phyloP scores from a whole-genome alignment of 2,329 filamentous ascomycete species.

The Lasiodiplodia hormozganensis region DNA sequence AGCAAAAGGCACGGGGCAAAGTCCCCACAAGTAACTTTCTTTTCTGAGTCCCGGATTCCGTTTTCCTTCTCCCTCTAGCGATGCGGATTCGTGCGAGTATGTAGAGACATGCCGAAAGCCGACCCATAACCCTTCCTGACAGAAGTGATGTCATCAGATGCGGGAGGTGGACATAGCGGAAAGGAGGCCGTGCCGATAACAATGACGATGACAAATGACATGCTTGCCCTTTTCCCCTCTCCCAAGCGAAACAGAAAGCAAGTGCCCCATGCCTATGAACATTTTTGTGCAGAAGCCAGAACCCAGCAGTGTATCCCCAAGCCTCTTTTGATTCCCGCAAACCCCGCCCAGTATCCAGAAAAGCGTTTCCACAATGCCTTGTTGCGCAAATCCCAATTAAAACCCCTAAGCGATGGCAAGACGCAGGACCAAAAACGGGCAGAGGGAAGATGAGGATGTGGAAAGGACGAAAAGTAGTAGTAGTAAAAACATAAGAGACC shows the following conservation, averaged over 20 bases:
- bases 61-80: slow-evolving; percentile 1
- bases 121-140: background rate
- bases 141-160: slow-evolving; percentile 1
- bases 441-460: background rate
- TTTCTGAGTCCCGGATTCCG: slow-evolving; percentile 2
- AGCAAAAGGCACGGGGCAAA: background rate
- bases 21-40: background rate
- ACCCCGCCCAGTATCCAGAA: background rate
- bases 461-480: background rate
- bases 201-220: background rate
- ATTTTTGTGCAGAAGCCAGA: slow-evolving; percentile 19
- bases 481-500: background rate
- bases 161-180: background rate
- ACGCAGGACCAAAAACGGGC: background rate
- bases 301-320: slow-evolving; percentile 4
- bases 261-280: slow-evolving; percentile 19
- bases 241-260: slow-evolving; percentile 7
- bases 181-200: slow-evolving; percentile 1
- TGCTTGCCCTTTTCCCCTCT: background rate
- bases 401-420: background rate
- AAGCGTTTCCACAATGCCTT: background rate
- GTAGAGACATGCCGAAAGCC: slow-evolving; percentile 7
- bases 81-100: slow-evolving; percentile 2
- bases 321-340: slow-evolving; percentile 11
- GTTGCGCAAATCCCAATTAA: slow-evolving; percentile 14